Conservation (phyloP, 768 basidiomycete species). For the Chalciporus pseudorubinellus region DNA sequence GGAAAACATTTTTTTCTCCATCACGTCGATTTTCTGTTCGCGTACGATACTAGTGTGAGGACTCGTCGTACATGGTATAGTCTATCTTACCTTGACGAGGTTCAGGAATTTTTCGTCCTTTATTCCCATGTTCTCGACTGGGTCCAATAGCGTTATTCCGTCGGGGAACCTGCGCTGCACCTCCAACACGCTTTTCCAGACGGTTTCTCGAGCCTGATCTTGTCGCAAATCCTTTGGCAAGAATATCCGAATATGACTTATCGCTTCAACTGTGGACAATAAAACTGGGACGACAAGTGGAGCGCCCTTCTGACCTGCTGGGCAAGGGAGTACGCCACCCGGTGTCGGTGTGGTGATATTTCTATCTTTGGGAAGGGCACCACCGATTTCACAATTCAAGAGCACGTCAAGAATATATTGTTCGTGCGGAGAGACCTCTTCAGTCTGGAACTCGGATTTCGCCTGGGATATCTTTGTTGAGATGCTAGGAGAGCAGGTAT, state of each 20-base stretch:
- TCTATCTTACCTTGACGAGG: slow-evolving; percentile 67
- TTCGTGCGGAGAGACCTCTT: slow-evolving; percentile 77
- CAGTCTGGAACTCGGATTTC: slow-evolving; percentile 60
- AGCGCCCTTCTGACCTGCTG: slow-evolving; percentile 66
- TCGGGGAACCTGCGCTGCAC: slow-evolving; percentile 89
- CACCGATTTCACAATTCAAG: slow-evolving; percentile 70
- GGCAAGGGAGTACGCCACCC: slow-evolving; percentile 73
- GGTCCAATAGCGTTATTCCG: slow-evolving; percentile 85
- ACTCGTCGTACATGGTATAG: not conserved
- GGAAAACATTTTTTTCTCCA: slow-evolving; percentile 83
- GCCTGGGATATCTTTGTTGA: slow-evolving; percentile 39
- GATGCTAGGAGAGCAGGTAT: too few species aligned
- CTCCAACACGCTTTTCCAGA: slow-evolving; percentile 88
- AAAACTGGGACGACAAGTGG: slow-evolving; percentile 88
- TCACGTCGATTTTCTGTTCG: slow-evolving; percentile 79
- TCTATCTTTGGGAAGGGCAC: slow-evolving; percentile 57
- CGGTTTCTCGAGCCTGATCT: slow-evolving; percentile 71
- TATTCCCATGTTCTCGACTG: slow-evolving; percentile 92
- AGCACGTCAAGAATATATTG: slow-evolving; percentile 94
- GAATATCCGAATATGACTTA: slow-evolving; percentile 83
- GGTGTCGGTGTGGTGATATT: slow-evolving; percentile 55
- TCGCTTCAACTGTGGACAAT: slow-evolving; percentile 79
- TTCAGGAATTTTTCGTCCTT: slow-evolving; percentile 91
- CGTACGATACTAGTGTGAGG: not conserved
- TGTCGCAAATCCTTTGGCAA: slow-evolving; percentile 88